These are phyloP conservation scores for Heritiera fomes DNA, from an alignment of 345 rosid species.

Conservation along the genomic window DNA sequence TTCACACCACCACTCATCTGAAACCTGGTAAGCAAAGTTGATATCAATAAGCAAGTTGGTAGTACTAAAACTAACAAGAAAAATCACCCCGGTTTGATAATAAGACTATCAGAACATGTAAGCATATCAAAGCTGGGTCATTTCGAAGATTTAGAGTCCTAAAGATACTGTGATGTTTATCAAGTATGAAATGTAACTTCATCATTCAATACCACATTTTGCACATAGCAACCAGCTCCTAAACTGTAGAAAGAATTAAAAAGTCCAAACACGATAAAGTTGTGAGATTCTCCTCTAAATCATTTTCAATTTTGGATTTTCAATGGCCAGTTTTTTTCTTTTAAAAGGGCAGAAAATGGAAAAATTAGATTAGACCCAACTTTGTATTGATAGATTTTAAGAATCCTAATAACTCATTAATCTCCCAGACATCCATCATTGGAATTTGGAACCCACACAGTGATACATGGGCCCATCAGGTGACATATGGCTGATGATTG, in stretches of 20 bases:
- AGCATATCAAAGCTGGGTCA: background rate
- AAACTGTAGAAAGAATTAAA: background rate
- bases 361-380: background rate
- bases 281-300: background rate
- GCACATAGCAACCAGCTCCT: background rate
- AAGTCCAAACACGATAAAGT: background rate
- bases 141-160: conserved; percentile 3
- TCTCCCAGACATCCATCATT: background rate
- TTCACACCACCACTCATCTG: conserved; percentile 82
- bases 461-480: background rate
- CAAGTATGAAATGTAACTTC: background rate
- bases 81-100: background rate
- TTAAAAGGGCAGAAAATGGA: background rate
- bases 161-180: conserved; percentile 6
- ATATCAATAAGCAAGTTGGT: background rate
- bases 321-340: background rate
- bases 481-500: background rate
- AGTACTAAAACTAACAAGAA: background rate
- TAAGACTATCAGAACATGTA: background rate
- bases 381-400: background rate
- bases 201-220: conserved; percentile 2
- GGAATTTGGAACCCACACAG: background rate
- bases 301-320: background rate
- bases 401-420: background rate
- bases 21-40: conserved; percentile 45